phyloP scores from a whole-genome alignment of 306 rosid genomes.

The Albizia julibrissin region DNA sequence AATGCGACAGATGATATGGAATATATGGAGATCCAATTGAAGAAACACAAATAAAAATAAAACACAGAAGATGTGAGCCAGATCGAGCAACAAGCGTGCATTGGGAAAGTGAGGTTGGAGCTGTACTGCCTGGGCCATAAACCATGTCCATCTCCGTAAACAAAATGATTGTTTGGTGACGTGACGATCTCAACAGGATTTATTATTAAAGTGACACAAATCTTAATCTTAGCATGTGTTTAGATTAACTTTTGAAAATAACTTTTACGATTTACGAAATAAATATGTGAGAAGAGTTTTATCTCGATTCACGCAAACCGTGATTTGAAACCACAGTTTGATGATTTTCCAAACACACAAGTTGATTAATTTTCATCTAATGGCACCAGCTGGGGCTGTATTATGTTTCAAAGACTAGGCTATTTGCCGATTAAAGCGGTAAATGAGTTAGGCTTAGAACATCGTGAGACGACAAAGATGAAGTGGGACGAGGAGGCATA shows the following conservation, averaged over 20 bases:
- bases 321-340: too few relatives aligned
- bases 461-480: not conserved
- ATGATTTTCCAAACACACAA: too few relatives aligned
- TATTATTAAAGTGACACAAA: not conserved
- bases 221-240: not conserved
- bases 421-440: too few relatives aligned
- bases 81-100: not conserved
- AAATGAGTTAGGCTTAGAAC: too few relatives aligned
- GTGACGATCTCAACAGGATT: not conserved
- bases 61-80: not conserved
- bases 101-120: not conserved
- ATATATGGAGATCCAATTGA: not conserved
- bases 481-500: not conserved
- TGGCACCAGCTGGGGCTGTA: not conserved
- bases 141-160: constrained; percentile 3
- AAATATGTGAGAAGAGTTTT: too few relatives aligned
- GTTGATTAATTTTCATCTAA: not conserved
- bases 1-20: not conserved
- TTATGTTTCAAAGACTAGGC: too few relatives aligned
- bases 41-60: not conserved
- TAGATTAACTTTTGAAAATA: too few relatives aligned
- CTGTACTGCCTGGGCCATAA: not conserved
- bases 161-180: not conserved
- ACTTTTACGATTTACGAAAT: too few relatives aligned
- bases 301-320: too few relatives aligned